A percentile compares a stretch with the other conserved stretches of the same genome.
phyloP scores from a whole-genome alignment of 768 basidiomycete genomes.

The Boletus reticuloceps region DNA sequence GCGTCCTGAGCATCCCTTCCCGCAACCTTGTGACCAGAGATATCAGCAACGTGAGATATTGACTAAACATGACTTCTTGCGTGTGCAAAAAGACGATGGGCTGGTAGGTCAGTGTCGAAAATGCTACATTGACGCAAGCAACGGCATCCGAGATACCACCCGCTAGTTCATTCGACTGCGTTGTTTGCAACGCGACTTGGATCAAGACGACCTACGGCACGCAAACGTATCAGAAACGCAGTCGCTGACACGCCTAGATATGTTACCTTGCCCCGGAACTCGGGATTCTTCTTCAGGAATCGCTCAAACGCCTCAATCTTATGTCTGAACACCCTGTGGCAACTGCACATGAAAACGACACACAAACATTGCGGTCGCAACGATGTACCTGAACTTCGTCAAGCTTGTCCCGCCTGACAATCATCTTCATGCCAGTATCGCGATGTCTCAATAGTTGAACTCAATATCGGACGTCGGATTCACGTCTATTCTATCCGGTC shows the following conservation, averaged over 20 bases:
- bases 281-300: slow-evolving; percentile 77
- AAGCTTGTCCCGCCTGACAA: slow-evolving; percentile 86
- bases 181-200: slow-evolving; percentile 84
- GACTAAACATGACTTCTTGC: slow-evolving; percentile 79
- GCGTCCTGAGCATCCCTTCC: slow-evolving; percentile 81
- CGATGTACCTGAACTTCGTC: slow-evolving; percentile 69
- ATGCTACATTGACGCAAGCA: slow-evolving; percentile 77
- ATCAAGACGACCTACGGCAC: slow-evolving; percentile 67
- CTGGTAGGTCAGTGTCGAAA: slow-evolving; percentile 83
- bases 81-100: slow-evolving; percentile 86
- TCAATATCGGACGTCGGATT: slow-evolving; percentile 82
- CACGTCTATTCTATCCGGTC: slow-evolving; percentile 41
- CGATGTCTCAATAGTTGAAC: slow-evolving; percentile 74
- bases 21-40: slow-evolving; percentile 82
- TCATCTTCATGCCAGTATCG: slow-evolving; percentile 81
- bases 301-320: slow-evolving; percentile 82
- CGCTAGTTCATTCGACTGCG: slow-evolving; percentile 69
- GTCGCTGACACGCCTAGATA: background rate
- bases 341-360: background rate
- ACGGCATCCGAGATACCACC: slow-evolving; percentile 71
- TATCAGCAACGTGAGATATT: slow-evolving; percentile 78
- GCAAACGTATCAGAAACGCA: background rate
- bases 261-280: slow-evolving; percentile 70
- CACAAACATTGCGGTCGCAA: background rate
- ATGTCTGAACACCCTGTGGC: slow-evolving; percentile 65